Evolutionary conservation across 208 protist genomes (phyloP).

Genomic region (Plasmodiophora brassicae): DNA sequence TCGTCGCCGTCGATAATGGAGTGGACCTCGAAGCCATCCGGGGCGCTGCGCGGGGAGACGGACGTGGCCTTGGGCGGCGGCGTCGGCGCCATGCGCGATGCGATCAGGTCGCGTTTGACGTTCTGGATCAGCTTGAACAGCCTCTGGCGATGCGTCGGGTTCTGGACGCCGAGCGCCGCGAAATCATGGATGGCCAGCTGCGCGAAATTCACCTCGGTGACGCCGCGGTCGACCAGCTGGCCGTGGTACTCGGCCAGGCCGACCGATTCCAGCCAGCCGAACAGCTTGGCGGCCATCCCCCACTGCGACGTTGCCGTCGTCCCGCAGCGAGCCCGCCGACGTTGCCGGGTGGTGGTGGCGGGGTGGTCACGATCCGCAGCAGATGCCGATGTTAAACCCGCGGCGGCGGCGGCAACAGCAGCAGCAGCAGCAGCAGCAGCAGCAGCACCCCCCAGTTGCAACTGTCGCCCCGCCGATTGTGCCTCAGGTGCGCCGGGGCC

Average conservation of each 20-base stretch:
- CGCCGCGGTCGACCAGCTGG: constrained; percentile 21
- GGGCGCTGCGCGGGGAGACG: background rate
- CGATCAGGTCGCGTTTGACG: background rate
- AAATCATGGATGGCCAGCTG: constrained; percentile 1
- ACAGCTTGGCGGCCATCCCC: too few relatives aligned
- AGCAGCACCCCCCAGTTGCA: too few relatives aligned
- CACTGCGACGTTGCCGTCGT: too few relatives aligned
- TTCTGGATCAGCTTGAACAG: background rate
- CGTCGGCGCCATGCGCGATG: background rate
- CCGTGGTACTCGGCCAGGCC: constrained; percentile 27
- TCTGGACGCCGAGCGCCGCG: background rate
- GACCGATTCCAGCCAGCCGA: background rate
- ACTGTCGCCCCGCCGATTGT: too few relatives aligned
- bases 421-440: too few relatives aligned
- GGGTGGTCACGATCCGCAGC: too few relatives aligned
- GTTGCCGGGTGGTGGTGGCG: too few relatives aligned
- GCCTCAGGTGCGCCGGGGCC: too few relatives aligned
- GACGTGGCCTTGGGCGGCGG: background rate
- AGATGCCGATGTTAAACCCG: too few relatives aligned
- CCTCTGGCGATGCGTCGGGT: background rate
- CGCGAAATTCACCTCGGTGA: constrained; percentile 5
- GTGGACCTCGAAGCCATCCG: background rate
- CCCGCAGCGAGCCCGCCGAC: too few relatives aligned
- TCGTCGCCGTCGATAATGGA: too few relatives aligned
- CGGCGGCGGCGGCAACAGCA: too few relatives aligned